Percentiles rank a stretch among this genome's conserved stretches.
Conservation (phyloP, 1,284 basidiomycete genomes). For the Ceratobasidium sp. region DNA sequence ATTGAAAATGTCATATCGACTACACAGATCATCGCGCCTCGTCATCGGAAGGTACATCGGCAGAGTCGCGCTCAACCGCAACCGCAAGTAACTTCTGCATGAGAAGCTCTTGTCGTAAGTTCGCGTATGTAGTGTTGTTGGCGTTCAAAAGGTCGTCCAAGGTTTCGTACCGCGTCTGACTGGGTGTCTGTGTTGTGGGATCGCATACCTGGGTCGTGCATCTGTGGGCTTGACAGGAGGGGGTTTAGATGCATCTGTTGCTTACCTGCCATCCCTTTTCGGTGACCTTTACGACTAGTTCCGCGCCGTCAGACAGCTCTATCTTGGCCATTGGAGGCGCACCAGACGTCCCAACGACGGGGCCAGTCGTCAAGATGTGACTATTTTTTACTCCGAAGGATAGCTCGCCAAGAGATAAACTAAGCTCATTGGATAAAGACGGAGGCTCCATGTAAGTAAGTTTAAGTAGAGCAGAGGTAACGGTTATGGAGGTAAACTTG, state of each 20-base stretch:
- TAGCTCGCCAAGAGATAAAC: conserved; percentile 11
- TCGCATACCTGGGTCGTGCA: conserved; percentile 16
- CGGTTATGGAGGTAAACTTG: too few relatives aligned
- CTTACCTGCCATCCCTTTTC: conserved; percentile 39
- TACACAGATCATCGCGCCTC: not conserved
- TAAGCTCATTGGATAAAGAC: conserved; percentile 29
- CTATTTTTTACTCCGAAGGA: conserved; percentile 32
- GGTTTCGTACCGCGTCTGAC: conserved; percentile 28
- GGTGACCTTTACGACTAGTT: conserved; percentile 20
- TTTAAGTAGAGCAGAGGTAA: too few relatives aligned
- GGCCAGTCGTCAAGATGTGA: conserved; percentile 8
- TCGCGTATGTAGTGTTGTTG: conserved; percentile 11
- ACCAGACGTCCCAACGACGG: conserved; percentile 3
- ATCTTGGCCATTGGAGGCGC: conserved; percentile 40
- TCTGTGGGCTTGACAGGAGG: not conserved
- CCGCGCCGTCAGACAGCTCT: conserved; percentile 11
- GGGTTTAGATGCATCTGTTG: too few relatives aligned
- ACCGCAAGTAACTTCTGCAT: conserved; percentile 40
- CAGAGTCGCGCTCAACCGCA: conserved; percentile 2
- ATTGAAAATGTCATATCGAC: not conserved
- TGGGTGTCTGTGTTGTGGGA: conserved; percentile 18
- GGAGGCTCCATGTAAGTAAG: conserved; percentile 24
- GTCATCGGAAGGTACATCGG: not conserved
- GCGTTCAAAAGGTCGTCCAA: conserved; percentile 32
- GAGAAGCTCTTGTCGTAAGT: conserved; percentile 1